Percentiles rank a stretch among this genome's conserved stretches.
Evolutionary conservation across 129 eudicot species (phyloP).

Genomic region (Dittrichia graveolens): DNA sequence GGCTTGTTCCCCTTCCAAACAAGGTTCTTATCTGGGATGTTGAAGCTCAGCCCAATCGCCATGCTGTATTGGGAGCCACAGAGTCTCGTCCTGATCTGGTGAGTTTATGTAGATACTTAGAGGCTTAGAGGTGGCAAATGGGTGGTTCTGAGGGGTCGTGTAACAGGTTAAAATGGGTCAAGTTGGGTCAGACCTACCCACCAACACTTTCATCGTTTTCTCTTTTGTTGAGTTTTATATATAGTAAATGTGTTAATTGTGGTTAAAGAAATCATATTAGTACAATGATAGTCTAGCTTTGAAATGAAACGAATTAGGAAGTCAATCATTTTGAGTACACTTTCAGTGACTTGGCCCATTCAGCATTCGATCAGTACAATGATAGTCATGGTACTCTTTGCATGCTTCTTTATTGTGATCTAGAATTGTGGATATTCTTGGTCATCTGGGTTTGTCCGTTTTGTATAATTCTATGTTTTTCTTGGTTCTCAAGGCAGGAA

Average conservation of each 20-base stretch:
- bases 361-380: too few relatives aligned
- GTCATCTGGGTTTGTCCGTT: neutral
- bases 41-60: slow-evolving; percentile 88
- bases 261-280: neutral
- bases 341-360: neutral
- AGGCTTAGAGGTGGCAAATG: neutral
- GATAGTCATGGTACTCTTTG: too few relatives aligned
- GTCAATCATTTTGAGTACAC: neutral
- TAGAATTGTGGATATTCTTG: slow-evolving; percentile 1
- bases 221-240: neutral
- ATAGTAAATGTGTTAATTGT: neutral
- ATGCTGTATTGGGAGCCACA: slow-evolving; percentile 68
- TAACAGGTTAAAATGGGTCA: neutral
- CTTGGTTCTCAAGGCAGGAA: slow-evolving; percentile 10
- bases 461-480: neutral
- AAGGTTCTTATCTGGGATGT: slow-evolving; percentile 97
- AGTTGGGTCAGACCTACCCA: neutral
- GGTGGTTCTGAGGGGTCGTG: neutral
- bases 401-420: neutral
- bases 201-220: neutral
- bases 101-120: slow-evolving; percentile 23
- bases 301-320: neutral
- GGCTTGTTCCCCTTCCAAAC: neutral
- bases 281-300: neutral
- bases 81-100: slow-evolving; percentile 91